Conservation (phyloP, 2,329 filamentous ascomycete genomes). For the Trichoderma asperellum region DNA sequence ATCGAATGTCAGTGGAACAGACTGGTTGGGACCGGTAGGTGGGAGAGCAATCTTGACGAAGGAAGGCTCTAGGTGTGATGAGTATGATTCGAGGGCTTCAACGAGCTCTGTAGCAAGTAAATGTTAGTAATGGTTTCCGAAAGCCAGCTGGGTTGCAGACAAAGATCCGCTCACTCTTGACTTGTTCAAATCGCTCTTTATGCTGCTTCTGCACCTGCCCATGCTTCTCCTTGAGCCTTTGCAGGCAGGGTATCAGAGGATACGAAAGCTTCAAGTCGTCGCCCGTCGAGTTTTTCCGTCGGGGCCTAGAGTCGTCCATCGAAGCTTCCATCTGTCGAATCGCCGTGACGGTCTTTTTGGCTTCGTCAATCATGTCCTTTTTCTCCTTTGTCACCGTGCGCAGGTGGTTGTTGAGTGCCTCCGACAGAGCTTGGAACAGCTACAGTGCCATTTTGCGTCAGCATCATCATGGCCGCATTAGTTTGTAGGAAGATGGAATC, state of each 20-base stretch:
- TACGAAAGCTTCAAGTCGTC: constrained; percentile 78
- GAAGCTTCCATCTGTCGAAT: constrained; percentile 95
- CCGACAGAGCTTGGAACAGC: constrained; percentile 90
- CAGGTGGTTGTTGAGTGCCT: constrained; percentile 89
- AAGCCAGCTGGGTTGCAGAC: background rate
- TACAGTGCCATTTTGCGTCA: constrained; percentile 43
- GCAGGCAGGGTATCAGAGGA: constrained; percentile 79
- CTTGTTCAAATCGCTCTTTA: constrained; percentile 90
- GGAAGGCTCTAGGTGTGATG: constrained; percentile 87
- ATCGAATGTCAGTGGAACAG: constrained; percentile 82
- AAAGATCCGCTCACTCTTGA: constrained; percentile 70
- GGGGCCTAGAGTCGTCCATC: constrained; percentile 73
- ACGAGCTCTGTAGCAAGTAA: constrained; percentile 70
- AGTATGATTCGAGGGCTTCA: constrained; percentile 92
- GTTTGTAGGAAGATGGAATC: background rate
- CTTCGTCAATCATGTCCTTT: constrained; percentile 86
- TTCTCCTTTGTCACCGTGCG: constrained; percentile 85
- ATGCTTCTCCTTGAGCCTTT: constrained; percentile 83
- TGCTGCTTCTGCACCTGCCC: constrained; percentile 78
- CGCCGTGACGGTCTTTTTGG: constrained; percentile 77
- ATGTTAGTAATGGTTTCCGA: background rate
- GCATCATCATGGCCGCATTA: background rate
- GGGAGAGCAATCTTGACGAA: constrained; percentile 87
- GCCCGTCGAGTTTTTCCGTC: constrained; percentile 66
- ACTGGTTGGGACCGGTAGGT: constrained; percentile 75